Base-by-base conservation (phyloP, 495 filamentous ascomycete genomes). In the Xylaria intraflava region DNA sequence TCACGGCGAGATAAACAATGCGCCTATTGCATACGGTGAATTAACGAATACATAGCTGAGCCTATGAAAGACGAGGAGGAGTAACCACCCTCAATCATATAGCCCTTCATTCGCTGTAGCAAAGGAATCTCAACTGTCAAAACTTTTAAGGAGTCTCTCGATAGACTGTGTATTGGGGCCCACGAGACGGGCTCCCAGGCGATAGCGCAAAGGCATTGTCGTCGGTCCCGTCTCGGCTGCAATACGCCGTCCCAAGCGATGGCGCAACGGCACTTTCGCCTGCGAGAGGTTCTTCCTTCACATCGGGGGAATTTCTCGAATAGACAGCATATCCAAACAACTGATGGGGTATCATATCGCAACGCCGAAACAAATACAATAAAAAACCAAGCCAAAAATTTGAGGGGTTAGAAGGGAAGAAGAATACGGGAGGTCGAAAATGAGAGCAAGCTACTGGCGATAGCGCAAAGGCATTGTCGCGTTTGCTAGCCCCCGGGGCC, bases 201-300 rank as follows among this genome's bases (percentile, higher is more conserved):
- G 74, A 80, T 80, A 80, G 75, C 77, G 77, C 66, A 68, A 40
- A 71, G 49, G 70, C 75, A 78, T 78, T 78, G 70, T 78, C 73
- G 73, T 66, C 71, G 51, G 64, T 68, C 67, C 51, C 62, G 64
- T 56, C 73, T 75, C 74, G 71, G 72, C 72, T 66, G 67, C 65
- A 75, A 74, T 69, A 72, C 69, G 69, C 76, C 72, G 72, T 79
- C 77, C 75, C 75, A 78, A 57, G 71, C 75, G 69, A 80, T 80
- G 74, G 77, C 75, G 77, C 72, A 77, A 60, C 31, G 71, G 77
- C 77, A 80, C 75, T 80, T 61, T 80, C 70, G 71, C 73, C 67
- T 72, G 73, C 75, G 71, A 73, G 67, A 57, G 55, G 40, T 35
- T 45, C 19, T 49, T 60, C 49, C 42, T 23, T 43, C 19, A 26